phyloP scores from a whole-genome alignment of 129 eudicot species.

The Mikania micrantha region DNA sequence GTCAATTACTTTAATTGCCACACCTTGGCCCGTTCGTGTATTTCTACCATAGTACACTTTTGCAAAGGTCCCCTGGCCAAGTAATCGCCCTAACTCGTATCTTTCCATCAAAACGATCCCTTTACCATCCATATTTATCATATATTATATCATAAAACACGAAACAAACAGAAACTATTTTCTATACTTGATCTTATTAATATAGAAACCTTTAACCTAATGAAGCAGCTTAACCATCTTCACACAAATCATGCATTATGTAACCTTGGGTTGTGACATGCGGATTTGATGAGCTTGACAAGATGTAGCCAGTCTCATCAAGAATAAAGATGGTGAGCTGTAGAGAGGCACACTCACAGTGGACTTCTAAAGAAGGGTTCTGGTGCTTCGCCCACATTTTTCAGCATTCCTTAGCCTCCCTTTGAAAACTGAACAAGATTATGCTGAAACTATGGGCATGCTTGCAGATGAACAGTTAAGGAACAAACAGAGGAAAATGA shows the following conservation, averaged over 20 bases:
- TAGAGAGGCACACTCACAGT: slow-evolving; percentile 5
- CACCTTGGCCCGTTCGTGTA: slow-evolving; percentile 48
- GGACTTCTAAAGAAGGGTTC: slow-evolving; percentile 32
- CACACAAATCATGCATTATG: slow-evolving; percentile 21
- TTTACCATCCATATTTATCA: slow-evolving; percentile 34
- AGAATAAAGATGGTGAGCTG: slow-evolving; percentile 28
- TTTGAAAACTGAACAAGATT: slow-evolving; percentile 14
- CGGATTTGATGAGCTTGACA: slow-evolving; percentile 12
- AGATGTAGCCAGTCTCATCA: slow-evolving; percentile 38
- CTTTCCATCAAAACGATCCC: slow-evolving; percentile 53
- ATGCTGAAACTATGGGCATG: slow-evolving; percentile 11
- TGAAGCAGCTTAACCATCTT: slow-evolving; percentile 41
- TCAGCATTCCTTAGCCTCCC: slow-evolving; percentile 55
- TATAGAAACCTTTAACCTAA: not conserved
- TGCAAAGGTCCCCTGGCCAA: slow-evolving; percentile 94
- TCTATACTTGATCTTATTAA: slow-evolving; percentile 8
- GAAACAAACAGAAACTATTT: not conserved
- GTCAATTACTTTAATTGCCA: slow-evolving; percentile 81
- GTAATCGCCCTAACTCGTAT: slow-evolving; percentile 71
- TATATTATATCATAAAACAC: slow-evolving; percentile 4
- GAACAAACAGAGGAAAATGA: no score
- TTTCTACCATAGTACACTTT: slow-evolving; percentile 67
- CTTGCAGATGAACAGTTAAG: slow-evolving; percentile 11
- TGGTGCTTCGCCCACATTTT: slow-evolving; percentile 42
- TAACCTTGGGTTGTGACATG: slow-evolving; percentile 18